Evolutionary conservation across 495 filamentous ascomycete genomes (phyloP).

Genomic region (Hypoxylon rickii): DNA sequence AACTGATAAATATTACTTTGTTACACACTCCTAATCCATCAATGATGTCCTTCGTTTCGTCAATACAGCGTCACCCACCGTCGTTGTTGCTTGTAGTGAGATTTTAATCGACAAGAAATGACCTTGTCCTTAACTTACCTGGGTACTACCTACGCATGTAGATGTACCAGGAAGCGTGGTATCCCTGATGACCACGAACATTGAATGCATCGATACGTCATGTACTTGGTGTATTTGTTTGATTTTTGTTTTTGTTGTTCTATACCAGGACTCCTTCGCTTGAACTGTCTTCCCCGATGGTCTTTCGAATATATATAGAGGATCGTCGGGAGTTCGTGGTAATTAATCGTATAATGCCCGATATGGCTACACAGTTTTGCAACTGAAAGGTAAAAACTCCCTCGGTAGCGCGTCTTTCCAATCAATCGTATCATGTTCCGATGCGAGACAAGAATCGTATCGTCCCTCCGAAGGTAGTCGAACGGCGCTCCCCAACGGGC

Average conservation of each 20-base stretch:
- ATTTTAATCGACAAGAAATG: conserved; percentile 14
- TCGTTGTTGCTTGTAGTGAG: neutral
- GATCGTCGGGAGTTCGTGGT: neutral
- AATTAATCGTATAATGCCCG: neutral
- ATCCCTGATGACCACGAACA: too few relatives aligned
- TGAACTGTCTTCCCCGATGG: neutral
- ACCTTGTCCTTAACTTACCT: too few relatives aligned
- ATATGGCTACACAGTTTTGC: neutral
- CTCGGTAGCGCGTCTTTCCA: conserved; percentile 4
- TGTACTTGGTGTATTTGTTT: too few relatives aligned
- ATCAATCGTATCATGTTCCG: neutral
- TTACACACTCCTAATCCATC: too few relatives aligned
- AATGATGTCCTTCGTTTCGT: conserved; percentile 14
- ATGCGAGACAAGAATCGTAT: too few relatives aligned
- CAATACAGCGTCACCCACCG: conserved; percentile 25
- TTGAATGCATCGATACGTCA: too few relatives aligned
- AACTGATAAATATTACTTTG: too few relatives aligned
- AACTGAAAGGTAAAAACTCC: conserved; percentile 1
- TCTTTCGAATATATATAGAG: too few relatives aligned
- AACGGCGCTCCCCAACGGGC: too few relatives aligned
- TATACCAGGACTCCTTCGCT: conserved; percentile 1
- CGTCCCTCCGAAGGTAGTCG: too few relatives aligned
- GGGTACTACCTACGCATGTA: too few relatives aligned
- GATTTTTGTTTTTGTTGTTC: conserved; percentile 7
- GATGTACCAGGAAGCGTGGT: too few relatives aligned